Conservation (phyloP, 164 flowering plant species). For the Akebia trifoliata region DNA sequence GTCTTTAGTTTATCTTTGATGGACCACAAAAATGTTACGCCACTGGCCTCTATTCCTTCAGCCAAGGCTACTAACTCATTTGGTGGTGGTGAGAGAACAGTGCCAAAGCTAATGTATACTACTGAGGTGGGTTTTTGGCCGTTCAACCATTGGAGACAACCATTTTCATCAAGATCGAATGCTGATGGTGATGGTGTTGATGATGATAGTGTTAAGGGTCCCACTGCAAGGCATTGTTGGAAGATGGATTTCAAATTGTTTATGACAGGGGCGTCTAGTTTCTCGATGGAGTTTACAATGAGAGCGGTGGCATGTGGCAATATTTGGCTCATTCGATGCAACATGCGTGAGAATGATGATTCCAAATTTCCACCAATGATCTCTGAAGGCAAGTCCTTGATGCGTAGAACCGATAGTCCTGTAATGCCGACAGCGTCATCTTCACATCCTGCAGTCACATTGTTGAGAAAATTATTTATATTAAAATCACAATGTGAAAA, state of each 20-base stretch:
- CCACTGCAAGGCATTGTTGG: conserved; percentile 32
- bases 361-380: conserved; percentile 29
- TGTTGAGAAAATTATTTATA: no score
- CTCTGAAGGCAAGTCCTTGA: conserved; percentile 44
- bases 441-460: conserved; percentile 8
- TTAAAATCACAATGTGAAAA: no score
- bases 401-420: conserved; percentile 23
- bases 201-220: conserved; percentile 29
- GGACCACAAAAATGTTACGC: conserved; percentile 24
- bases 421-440: conserved; percentile 22
- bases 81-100: conserved; percentile 20
- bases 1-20: conserved; percentile 4
- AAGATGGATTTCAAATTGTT: conserved; percentile 28
- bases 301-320: conserved; percentile 36
- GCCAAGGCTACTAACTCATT: conserved; percentile 27
- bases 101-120: conserved; percentile 57
- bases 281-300: conserved; percentile 41
- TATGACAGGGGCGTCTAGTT: conserved; percentile 28
- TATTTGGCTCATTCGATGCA: conserved; percentile 31
- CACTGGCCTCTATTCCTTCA: conserved; percentile 28
- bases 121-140: conserved; percentile 30
- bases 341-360: conserved; percentile 28
- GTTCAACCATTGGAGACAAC: conserved; percentile 48
- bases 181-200: conserved; percentile 16
- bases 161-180: conserved; percentile 12